Evolutionary conservation across 345 rosid species (phyloP).

Genomic region (Erucastrum elatum): DNA sequence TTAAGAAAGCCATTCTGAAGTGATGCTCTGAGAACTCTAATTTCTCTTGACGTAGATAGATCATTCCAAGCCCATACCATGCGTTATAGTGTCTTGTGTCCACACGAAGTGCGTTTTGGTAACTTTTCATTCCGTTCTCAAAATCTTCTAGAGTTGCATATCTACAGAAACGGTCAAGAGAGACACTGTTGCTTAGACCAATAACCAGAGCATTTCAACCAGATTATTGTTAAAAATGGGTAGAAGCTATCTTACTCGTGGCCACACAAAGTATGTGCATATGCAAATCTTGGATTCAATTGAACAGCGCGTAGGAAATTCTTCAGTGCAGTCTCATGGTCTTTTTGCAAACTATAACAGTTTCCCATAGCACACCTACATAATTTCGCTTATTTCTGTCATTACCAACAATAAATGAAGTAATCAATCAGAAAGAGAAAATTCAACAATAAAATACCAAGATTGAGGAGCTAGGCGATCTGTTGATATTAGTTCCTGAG

Average conservation of each 20-base stretch:
- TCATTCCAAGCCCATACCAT: slow-evolving; percentile 98
- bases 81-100: slow-evolving; percentile 95
- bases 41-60: slow-evolving; percentile 93
- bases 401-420: not conserved
- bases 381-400: slow-evolving; percentile 14
- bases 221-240: not conserved
- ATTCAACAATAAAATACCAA: slow-evolving; percentile 50
- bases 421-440: not conserved
- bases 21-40: slow-evolving; percentile 95
- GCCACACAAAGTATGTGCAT: slow-evolving; percentile 93
- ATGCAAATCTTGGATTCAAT: slow-evolving; percentile 84
- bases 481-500: slow-evolving; percentile 82
- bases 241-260: slow-evolving; percentile 70
- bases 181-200: slow-evolving; percentile 13
- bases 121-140: slow-evolving; percentile 92
- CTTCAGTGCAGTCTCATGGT: slow-evolving; percentile 95
- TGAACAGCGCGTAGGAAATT: slow-evolving; percentile 91
- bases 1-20: slow-evolving; percentile 81
- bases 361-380: slow-evolving; percentile 99
- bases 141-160: slow-evolving; percentile 89
- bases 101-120: slow-evolving; percentile 83
- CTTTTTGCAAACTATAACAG: slow-evolving; percentile 96
- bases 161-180: slow-evolving; percentile 45
- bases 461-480: slow-evolving; percentile 98
- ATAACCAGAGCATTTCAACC: not conserved